Percentiles rank a stretch among this genome's conserved stretches.
Conservation (phyloP, 768 basidiomycete genomes). For the Suillus spraguei region DNA sequence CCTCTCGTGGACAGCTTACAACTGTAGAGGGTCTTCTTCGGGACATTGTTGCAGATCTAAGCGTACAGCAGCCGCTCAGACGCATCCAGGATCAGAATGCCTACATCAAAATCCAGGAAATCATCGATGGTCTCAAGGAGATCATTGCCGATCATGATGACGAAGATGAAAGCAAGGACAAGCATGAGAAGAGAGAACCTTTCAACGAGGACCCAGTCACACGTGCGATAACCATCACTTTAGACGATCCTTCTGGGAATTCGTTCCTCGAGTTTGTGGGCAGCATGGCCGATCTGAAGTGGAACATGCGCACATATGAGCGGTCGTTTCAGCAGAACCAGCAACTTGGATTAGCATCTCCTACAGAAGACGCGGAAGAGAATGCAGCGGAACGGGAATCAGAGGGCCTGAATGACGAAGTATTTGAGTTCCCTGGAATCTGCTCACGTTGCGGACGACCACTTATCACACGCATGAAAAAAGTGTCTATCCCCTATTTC, state of each 20-base stretch:
- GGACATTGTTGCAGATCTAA: conserved; percentile 80
- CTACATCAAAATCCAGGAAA: conserved; percentile 70
- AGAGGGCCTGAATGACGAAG: conserved; percentile 70
- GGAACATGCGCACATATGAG: conserved; percentile 84
- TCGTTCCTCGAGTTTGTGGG: conserved; percentile 94
- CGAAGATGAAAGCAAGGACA: conserved; percentile 35
- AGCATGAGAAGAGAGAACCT: conserved; percentile 29
- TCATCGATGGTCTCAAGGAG: conserved; percentile 66
- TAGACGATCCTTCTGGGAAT: conserved; percentile 95
- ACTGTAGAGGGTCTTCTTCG: conserved; percentile 92
- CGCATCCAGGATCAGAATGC: conserved; percentile 74
- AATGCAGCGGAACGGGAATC: conserved; percentile 22
- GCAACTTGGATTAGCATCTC: conserved; percentile 67
- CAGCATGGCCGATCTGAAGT: conserved; percentile 89
- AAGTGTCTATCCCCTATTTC: conserved; percentile 96
- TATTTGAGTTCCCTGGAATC: conserved; percentile 82
- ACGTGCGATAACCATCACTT: conserved; percentile 73
- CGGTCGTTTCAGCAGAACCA: conserved; percentile 83
- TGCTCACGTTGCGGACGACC: conserved; percentile 89
- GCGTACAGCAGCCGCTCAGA: conserved; percentile 81
- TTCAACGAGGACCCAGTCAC: conserved; percentile 54
- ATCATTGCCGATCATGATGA: conserved; percentile 66
- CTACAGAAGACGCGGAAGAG: conserved; percentile 39
- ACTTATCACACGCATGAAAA: conserved; percentile 92
- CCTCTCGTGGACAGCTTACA: conserved; percentile 88